These are phyloP conservation scores for Kwoniella shivajii DNA, from an alignment of 1,284 basidiomycete species.

Conservation along the genomic window DNA sequence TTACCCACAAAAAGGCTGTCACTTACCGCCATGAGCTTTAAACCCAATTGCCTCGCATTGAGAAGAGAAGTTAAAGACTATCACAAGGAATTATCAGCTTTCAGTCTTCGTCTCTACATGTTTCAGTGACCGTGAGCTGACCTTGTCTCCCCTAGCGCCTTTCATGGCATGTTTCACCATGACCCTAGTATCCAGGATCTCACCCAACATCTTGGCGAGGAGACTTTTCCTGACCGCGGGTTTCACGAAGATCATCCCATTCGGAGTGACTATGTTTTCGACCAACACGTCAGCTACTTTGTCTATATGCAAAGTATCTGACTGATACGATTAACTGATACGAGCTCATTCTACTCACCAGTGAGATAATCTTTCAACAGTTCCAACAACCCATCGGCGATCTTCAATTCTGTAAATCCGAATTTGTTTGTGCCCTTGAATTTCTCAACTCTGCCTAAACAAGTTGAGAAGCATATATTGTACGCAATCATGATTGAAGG, in stretches of 20 bases:
- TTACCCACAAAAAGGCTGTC: neutral
- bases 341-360: constrained; percentile 56
- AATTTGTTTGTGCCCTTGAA: constrained; percentile 89
- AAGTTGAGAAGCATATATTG: constrained; percentile 96
- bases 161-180: constrained; percentile 99
- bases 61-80: constrained; percentile 74
- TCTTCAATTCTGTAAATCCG: constrained; percentile 71
- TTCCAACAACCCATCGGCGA: constrained; percentile 69
- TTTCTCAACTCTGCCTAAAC: constrained; percentile 79
- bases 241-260: constrained; percentile 93
- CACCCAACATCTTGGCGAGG: constrained; percentile 86
- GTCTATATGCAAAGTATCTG: too few species aligned
- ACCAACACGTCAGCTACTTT: neutral
- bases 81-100: constrained; percentile 8
- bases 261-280: constrained; percentile 73
- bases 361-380: constrained; percentile 72
- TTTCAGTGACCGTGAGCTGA: constrained; percentile 48
- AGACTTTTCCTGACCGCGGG: constrained; percentile 79
- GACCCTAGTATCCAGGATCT: constrained; percentile 91
- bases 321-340: neutral
- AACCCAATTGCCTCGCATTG: constrained; percentile 82
- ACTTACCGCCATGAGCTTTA: constrained; percentile 69
- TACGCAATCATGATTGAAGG: constrained; percentile 98
- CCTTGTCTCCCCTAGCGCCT: constrained; percentile 71
- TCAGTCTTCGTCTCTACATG: too few species aligned